Evolutionary conservation across 495 filamentous ascomycete genomes (phyloP).

Genomic region (Bryoglossum gracile): DNA sequence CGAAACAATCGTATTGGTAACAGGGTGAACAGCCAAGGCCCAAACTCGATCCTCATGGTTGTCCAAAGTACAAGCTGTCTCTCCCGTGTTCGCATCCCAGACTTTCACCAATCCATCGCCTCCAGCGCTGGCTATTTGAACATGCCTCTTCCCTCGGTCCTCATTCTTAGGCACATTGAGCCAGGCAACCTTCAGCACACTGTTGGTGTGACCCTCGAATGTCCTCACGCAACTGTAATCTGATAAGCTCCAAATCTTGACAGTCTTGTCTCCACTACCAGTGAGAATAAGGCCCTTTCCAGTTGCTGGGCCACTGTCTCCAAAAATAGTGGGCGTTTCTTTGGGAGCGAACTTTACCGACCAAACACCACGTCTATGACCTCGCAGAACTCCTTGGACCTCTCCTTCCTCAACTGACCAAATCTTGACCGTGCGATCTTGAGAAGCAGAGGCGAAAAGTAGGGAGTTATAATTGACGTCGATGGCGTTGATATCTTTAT

Average conservation of each 20-base stretch:
- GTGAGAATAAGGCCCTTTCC: slow-evolving; percentile 75
- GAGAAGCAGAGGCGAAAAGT: slow-evolving; percentile 89
- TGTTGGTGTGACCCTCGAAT: slow-evolving; percentile 93
- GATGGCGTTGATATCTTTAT: slow-evolving; percentile 97
- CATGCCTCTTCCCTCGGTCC: slow-evolving; percentile 39
- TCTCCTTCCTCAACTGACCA: slow-evolving; percentile 88
- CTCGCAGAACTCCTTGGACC: slow-evolving; percentile 77
- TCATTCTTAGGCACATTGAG: slow-evolving; percentile 53
- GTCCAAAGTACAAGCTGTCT: slow-evolving; percentile 80
- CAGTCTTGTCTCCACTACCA: slow-evolving; percentile 87
- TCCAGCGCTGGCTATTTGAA: slow-evolving; percentile 75
- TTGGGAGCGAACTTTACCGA: slow-evolving; percentile 80
- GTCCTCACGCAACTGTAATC: slow-evolving; percentile 92
- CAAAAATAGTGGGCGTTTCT: slow-evolving; percentile 63
- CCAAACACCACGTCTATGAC: slow-evolving; percentile 93
- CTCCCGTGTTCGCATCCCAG: slow-evolving; percentile 78
- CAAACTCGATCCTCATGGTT: slow-evolving; percentile 94
- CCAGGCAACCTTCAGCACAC: slow-evolving; percentile 90
- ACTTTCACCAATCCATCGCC: slow-evolving; percentile 96
- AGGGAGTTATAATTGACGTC: slow-evolving; percentile 61
- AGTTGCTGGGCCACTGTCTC: slow-evolving; percentile 54
- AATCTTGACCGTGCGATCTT: slow-evolving; percentile 94
- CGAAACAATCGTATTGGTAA: slow-evolving; percentile 66
- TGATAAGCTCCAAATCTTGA: slow-evolving; percentile 89
- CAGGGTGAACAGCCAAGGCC: slow-evolving; percentile 70